Percentiles rank a stretch among this genome's conserved stretches.
Evolutionary conservation across 2,329 filamentous ascomycete species (phyloP).

Genomic region (Seiridium unicorne): DNA sequence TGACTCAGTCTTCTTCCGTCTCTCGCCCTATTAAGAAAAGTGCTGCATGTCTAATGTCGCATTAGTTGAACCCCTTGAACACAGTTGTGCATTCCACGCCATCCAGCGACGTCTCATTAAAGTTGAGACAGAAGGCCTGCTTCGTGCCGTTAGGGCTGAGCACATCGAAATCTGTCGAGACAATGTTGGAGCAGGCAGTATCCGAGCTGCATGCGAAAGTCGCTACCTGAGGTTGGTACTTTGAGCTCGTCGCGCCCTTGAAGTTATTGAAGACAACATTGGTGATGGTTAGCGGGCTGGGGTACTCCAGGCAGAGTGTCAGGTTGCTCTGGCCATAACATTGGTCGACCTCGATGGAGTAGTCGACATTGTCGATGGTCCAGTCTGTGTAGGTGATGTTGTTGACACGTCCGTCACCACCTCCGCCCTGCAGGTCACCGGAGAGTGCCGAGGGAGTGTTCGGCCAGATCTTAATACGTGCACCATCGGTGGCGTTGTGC

Average conservation of each 20-base stretch:
- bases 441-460: slow-evolving; percentile 35
- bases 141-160: slow-evolving; percentile 6
- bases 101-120: slow-evolving; percentile 3
- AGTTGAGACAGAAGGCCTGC: slow-evolving; percentile 7
- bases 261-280: slow-evolving; percentile 54
- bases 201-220: slow-evolving; percentile 15
- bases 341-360: slow-evolving; percentile 54
- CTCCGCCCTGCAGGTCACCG: slow-evolving; percentile 53
- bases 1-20: no score
- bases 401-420: slow-evolving; percentile 56
- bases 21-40: no score
- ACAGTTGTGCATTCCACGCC: slow-evolving; percentile 4
- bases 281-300: slow-evolving; percentile 51
- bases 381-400: slow-evolving; percentile 63
- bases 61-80: slow-evolving; percentile 8
- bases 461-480: slow-evolving; percentile 66
- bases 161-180: slow-evolving; percentile 7
- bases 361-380: slow-evolving; percentile 57
- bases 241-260: slow-evolving; percentile 41
- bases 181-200: slow-evolving; percentile 8
- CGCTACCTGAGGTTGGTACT: slow-evolving; percentile 15
- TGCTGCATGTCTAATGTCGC: not conserved
- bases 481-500: slow-evolving; percentile 53
- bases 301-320: slow-evolving; percentile 58
- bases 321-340: slow-evolving; percentile 33